Evolutionary conservation across 257 asterid species (phyloP).

Genomic region (Jaltomata sinuosa): DNA sequence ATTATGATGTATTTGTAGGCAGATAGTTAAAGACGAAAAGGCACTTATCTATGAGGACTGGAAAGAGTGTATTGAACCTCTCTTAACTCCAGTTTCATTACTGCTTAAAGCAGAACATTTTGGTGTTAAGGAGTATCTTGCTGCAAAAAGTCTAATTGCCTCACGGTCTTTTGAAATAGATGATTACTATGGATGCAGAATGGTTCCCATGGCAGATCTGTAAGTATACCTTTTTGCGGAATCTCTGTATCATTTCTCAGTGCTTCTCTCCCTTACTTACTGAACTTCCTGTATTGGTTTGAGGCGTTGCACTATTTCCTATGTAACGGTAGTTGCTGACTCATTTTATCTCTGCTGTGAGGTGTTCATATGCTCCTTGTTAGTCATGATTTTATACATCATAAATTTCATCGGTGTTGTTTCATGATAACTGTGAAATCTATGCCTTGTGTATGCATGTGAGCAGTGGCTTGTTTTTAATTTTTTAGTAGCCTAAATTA

Average conservation of each 20-base stretch:
- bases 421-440: neutral
- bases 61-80: conserved; percentile 76
- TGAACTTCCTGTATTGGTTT: neutral
- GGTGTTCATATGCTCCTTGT: neutral
- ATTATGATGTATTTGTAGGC: conserved; percentile 28
- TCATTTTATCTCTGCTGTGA: neutral
- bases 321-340: neutral
- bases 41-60: conserved; percentile 61
- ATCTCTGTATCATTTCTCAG: neutral
- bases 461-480: neutral
- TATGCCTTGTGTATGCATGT: neutral
- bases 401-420: neutral
- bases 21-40: conserved; percentile 78
- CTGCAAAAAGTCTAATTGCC: conserved; percentile 79
- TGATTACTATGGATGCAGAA: conserved; percentile 74
- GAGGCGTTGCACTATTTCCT: neutral
- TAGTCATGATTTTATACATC: neutral
- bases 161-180: conserved; percentile 79
- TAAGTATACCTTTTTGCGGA: conserved; percentile 27
- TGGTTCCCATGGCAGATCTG: conserved; percentile 99
- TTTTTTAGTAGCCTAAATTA: neutral
- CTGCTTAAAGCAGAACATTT: conserved; percentile 48
- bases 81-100: conserved; percentile 25
- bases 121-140: conserved; percentile 52
- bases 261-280: neutral